Percentiles rank a stretch among this genome's conserved stretches.
Evolutionary conservation across 306 rosid genomes (phyloP).

Genomic region (Pachyrhizus erosus): DNA sequence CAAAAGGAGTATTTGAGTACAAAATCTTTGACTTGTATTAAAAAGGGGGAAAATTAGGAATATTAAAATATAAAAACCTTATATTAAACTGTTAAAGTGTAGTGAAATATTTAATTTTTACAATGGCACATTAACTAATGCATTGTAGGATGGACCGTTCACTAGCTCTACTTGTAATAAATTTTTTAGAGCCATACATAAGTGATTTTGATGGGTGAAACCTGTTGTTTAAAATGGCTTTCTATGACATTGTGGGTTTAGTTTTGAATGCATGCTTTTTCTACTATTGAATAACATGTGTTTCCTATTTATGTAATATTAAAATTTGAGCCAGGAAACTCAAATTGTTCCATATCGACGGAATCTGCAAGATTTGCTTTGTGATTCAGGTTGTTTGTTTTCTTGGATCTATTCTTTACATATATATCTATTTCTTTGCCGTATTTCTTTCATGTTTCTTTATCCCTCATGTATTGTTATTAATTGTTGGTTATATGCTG

Average conservation of each 20-base stretch:
- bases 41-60: background rate
- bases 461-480: conserved; percentile 40
- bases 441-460: conserved; percentile 2
- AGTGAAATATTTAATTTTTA: conserved; percentile 8
- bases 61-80: background rate
- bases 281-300: background rate
- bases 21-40: conserved; percentile 12
- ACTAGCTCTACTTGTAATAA: background rate
- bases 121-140: conserved; percentile 15
- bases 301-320: conserved; percentile 41
- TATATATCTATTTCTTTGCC: conserved; percentile 17
- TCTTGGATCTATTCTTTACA: conserved; percentile 36
- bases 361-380: conserved; percentile 93
- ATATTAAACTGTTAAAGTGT: background rate
- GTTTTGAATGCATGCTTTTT: conserved; percentile 21
- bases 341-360: conserved; percentile 85
- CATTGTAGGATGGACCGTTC: conserved; percentile 25
- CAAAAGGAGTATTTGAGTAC: background rate
- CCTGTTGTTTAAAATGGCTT: conserved; percentile 27
- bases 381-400: conserved; percentile 81
- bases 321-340: conserved; percentile 78
- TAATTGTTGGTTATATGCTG: conserved; percentile 45
- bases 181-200: conserved; percentile 19
- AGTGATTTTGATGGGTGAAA: background rate
- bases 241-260: conserved; percentile 30